These are phyloP conservation scores for Syncephalastrum racemosum DNA, from an alignment of 371 early-diverging fungal genomes.

Conservation along the genomic window DNA sequence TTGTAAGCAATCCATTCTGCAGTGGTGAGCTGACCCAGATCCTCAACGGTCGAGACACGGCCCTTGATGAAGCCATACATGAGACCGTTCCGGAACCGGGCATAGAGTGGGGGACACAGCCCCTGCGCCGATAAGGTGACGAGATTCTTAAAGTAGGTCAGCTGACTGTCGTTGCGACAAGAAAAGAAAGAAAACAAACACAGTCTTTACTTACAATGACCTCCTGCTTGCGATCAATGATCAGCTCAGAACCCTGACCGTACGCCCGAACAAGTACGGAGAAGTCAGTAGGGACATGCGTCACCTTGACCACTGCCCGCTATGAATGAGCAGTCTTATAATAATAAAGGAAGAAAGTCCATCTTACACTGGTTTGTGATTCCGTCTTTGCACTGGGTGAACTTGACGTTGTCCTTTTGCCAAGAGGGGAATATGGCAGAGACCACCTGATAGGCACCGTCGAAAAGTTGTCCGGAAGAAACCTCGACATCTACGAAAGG, in stretches of 20 bases:
- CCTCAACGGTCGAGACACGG: slow-evolving; percentile 60
- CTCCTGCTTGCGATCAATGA: slow-evolving; percentile 91
- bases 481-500: slow-evolving; percentile 58
- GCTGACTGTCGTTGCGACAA: slow-evolving; percentile 2
- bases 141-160: slow-evolving; percentile 63
- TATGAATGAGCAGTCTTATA: slow-evolving; percentile 1
- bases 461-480: slow-evolving; percentile 56
- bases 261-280: slow-evolving; percentile 87
- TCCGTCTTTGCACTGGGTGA: slow-evolving; percentile 85
- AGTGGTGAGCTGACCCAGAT: slow-evolving; percentile 71
- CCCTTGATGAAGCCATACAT: slow-evolving; percentile 91
- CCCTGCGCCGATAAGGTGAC: slow-evolving; percentile 68
- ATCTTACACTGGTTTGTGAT: slow-evolving; percentile 87
- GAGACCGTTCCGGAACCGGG: slow-evolving; percentile 84
- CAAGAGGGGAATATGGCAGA: slow-evolving; percentile 73
- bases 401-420: slow-evolving; percentile 59
- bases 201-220: slow-evolving; percentile 71
- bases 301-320: slow-evolving; percentile 71
- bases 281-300: slow-evolving; percentile 57
- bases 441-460: slow-evolving; percentile 62
- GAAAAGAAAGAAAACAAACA: not conserved
- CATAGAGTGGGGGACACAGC: slow-evolving; percentile 83
- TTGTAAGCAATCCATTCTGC: slow-evolving; percentile 77
- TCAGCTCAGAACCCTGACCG: slow-evolving; percentile 80
- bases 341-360: not conserved